Base-by-base conservation (phyloP, 805 yeast species). In the Scheffersomyces amazonensis region DNA sequence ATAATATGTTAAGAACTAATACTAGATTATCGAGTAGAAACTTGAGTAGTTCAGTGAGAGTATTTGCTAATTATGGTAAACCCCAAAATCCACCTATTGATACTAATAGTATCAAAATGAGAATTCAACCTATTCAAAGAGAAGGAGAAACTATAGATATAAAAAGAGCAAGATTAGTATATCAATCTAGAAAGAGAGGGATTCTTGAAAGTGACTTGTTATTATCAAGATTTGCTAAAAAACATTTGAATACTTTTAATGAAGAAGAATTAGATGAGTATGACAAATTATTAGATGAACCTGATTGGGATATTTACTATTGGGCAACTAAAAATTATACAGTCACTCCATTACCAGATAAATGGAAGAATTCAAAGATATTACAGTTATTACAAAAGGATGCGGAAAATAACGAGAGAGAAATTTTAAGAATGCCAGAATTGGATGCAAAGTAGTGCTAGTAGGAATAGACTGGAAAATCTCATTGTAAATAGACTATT, bases 261-360 rank as follows among this genome's bases (percentile, higher is more conserved):
- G 61, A 66, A 43, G 82, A 72, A 38, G 84, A 88, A 62, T 68
- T 93, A 37, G 83, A 80, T 33, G 98, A 93, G 60, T 93, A 87
- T 60, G 97, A 91, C 55, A 58, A 72, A 40, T 64, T 93, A 41
- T 72, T 93, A 56, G 95, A 93, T 60, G 95, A 91, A 62, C 78
- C 91, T n/a, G 99, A 93, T 62, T 93, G 99, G 99, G 99, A 93
- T 62, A 90, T 93, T 43, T 93, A 87, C 62, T 93, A 93, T 67
- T 91, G 99, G 99, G 96, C 95, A 18, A 88, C 97, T 2, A 78
- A 77, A 48, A 87, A 90, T 59, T 86, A 66, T 52, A 80, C 78
- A 24, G 80, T 86, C 15, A 86, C 90, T 33, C 95, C 96, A 11
- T 71, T 91, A 46, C 97, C 98, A 12, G 88, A 85, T 29, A 76